Evolutionary conservation across 177 flowering plant genomes (phyloP).

Genomic region (Vitis hybrid): DNA sequence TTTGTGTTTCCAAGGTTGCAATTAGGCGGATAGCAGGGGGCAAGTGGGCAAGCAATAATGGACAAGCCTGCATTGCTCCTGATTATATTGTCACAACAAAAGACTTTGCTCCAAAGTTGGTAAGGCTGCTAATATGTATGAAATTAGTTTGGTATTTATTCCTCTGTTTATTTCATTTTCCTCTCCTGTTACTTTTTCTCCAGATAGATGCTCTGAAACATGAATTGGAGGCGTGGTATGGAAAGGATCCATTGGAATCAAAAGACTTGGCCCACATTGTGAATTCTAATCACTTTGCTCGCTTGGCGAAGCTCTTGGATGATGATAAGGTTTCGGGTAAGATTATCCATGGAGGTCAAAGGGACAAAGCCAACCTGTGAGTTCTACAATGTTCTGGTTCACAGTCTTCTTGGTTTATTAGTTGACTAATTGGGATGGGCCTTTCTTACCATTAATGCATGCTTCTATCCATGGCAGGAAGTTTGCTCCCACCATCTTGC

Average conservation of each 20-base stretch:
- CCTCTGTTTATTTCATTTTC: neutral
- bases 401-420: neutral
- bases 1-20: slow-evolving; percentile 54
- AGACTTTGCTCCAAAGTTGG: slow-evolving; percentile 56
- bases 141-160: neutral
- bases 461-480: slow-evolving; percentile 37
- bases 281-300: slow-evolving; percentile 68
- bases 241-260: slow-evolving; percentile 68
- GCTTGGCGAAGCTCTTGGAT: slow-evolving; percentile 67
- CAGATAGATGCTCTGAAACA: slow-evolving; percentile 65
- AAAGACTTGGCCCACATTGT: slow-evolving; percentile 78
- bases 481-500: slow-evolving; percentile 80
- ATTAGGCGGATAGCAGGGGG: slow-evolving; percentile 57
- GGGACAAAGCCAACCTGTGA: slow-evolving; percentile 57
- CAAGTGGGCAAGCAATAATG: slow-evolving; percentile 71
- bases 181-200: neutral
- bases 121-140: slow-evolving; percentile 13
- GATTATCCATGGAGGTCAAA: slow-evolving; percentile 76
- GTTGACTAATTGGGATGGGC: neutral
- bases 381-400: slow-evolving; percentile 19
- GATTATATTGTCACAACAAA: slow-evolving; percentile 61
- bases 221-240: slow-evolving; percentile 65
- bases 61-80: slow-evolving; percentile 66
- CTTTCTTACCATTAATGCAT: neutral
- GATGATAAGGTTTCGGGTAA: slow-evolving; percentile 73